Evolutionary conservation across 1,139 yeast genomes (phyloP).

Genomic region (Zygosaccharomyces pseudobailii): DNA sequence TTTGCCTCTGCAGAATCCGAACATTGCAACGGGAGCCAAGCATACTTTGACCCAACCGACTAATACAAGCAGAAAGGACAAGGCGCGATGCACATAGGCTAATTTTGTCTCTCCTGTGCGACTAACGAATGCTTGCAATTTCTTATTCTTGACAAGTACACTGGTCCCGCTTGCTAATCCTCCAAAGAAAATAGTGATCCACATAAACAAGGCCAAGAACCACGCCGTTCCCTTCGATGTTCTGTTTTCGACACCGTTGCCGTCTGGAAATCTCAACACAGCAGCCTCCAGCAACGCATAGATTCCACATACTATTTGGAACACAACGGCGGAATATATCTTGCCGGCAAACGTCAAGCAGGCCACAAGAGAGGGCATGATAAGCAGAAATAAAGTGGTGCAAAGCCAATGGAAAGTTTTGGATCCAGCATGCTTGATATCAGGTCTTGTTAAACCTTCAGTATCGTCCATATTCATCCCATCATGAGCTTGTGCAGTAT

Average conservation of each 20-base stretch:
- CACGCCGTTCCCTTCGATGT: conserved; percentile 64
- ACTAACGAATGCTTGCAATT: conserved; percentile 28
- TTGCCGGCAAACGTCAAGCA: conserved; percentile 52
- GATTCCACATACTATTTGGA: conserved; percentile 45
- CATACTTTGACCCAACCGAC: conserved; percentile 68
- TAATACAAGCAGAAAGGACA: conserved; percentile 44
- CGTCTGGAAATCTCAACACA: conserved; percentile 57
- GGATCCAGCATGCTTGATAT: conserved; percentile 43
- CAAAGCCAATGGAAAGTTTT: conserved; percentile 63
- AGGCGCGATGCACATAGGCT: conserved; percentile 40
- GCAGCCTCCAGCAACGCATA: conserved; percentile 55
- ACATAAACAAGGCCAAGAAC: conserved; percentile 48
- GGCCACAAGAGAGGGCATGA: conserved; percentile 53
- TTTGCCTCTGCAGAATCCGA: conserved; percentile 74
- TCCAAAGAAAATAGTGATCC: conserved; percentile 49
- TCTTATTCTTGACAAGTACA: conserved; percentile 37
- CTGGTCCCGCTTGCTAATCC: conserved; percentile 51
- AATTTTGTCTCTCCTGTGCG: conserved; percentile 34
- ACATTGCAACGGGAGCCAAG: conserved; percentile 75
- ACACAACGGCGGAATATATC: conserved; percentile 41
- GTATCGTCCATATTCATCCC: conserved; percentile 32
- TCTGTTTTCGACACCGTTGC: conserved; percentile 57
- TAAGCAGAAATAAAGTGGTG: conserved; percentile 42
- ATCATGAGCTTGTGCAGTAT: conserved; percentile 5
- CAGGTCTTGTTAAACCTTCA: conserved; percentile 32